phyloP scores from a whole-genome alignment of 148 eudicot species.

The Diospyros lotus region DNA sequence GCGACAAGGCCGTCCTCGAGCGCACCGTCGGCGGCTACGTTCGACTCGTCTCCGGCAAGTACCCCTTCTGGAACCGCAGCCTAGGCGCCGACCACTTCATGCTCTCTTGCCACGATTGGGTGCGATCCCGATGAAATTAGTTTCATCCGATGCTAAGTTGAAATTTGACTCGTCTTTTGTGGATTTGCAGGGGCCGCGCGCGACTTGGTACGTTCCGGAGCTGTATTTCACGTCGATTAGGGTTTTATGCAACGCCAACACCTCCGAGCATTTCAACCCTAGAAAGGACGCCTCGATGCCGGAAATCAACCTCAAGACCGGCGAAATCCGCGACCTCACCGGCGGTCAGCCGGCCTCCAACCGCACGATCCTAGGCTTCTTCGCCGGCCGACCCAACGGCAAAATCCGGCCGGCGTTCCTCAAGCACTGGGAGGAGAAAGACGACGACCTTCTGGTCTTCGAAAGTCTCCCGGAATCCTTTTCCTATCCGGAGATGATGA shows the following conservation, averaged over 20 bases:
- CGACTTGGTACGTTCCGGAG: constrained; percentile 18
- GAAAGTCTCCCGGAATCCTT: constrained; percentile 35
- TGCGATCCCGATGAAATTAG: constrained; percentile 11
- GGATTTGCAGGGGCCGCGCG: constrained; percentile 9
- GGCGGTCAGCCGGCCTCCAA: constrained; percentile 32
- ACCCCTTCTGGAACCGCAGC: constrained; percentile 70
- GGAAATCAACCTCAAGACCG: constrained; percentile 57
- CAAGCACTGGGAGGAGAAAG: constrained; percentile 58
- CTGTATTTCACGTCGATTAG: constrained; percentile 64
- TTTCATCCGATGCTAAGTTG: no score
- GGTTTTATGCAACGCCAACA: constrained; percentile 79
- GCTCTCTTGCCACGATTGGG: constrained; percentile 86
- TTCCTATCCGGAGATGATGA: constrained; percentile 64
- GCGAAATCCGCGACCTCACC: constrained; percentile 23
- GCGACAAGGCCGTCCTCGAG: constrained; percentile 43
- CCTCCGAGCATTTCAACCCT: constrained; percentile 80
- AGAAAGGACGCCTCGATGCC: constrained; percentile 70
- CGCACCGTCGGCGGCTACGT: constrained; percentile 50
- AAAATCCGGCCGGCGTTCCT: constrained; percentile 45
- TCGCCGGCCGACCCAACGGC: constrained; percentile 67
- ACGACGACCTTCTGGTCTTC: constrained; percentile 43
- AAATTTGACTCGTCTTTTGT: no score
- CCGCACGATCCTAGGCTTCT: constrained; percentile 61
- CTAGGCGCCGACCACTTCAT: constrained; percentile 77
- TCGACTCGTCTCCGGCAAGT: constrained; percentile 39